Evolutionary conservation across 2,329 filamentous ascomycete genomes (phyloP), one percentile per base, ranked within the genome.

Genomic region (Leptographium lundbergii): DNA sequence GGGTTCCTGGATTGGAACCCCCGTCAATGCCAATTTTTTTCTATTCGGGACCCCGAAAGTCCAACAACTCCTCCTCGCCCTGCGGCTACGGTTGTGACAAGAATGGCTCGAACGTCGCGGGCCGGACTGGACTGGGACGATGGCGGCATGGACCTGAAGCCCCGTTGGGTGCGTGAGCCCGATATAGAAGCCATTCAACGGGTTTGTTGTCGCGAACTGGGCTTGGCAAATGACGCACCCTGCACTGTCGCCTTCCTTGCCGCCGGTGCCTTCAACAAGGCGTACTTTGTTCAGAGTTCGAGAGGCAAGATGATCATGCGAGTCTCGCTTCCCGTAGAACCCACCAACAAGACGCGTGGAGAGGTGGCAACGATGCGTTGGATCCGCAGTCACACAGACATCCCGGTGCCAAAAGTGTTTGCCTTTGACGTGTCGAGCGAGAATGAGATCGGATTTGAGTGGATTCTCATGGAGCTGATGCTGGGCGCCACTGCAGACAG

Each of bases 401-500:
- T 56, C 14, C 54, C 34, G 5, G 54, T 56, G 19, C 54, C 54
- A 36, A 11, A 47, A 19, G 54, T 56, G 39, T 56, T 56, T 22
- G 14, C 34, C 34, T 56, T 56, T n/a, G 54, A 56, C 36, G 54
- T 29, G 34, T 27, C n/a, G 34, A 4, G 45, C 54, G 36, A 56
- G n/a, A 56, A 56, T 11, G 54, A 56, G 10, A 56, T 56, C 27
- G 54, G 54, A 2, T 56, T 17, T 17, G 54, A 56, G 54, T 56
- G 54, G 54, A 56, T 56, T 36, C 27, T 56, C 11, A 56, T 56
- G 54, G 54, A 56, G 54, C 22, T 42, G 27, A 47, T 56, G 54
- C 36, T 17, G 22, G 54, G 54, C 11, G 45, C 22, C 5, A 10
- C 54, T 14, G 39, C 54, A 2, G 9, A 56, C 29, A 27, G 54